Evolutionary conservation across 2,329 filamentous ascomycete genomes (phyloP).

Genomic region (Alternaria incomplexa): DNA sequence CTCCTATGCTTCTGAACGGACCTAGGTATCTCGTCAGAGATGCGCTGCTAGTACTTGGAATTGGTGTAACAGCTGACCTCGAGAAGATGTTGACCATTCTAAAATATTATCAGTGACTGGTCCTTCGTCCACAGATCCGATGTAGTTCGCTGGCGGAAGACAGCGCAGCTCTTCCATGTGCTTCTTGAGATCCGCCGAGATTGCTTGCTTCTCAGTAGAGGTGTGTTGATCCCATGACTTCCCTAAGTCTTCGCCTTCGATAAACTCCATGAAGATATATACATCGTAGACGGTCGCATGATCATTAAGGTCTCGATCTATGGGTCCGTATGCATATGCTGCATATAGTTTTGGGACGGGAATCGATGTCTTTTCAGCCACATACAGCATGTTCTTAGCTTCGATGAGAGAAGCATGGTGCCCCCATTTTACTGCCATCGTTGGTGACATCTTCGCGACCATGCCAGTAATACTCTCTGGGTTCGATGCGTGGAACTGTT

Average conservation of each 20-base stretch:
- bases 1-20: slow-evolving; percentile 20
- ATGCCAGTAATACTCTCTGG: background rate
- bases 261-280: slow-evolving; percentile 27
- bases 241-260: slow-evolving; percentile 20
- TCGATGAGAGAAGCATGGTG: slow-evolving; percentile 26
- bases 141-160: slow-evolving; percentile 19
- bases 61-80: too few relatives aligned
- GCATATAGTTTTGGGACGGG: slow-evolving; percentile 23
- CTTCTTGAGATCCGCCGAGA: slow-evolving; percentile 20
- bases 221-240: slow-evolving; percentile 19
- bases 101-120: slow-evolving; percentile 30
- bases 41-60: too few relatives aligned
- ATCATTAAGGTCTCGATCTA: slow-evolving; percentile 16
- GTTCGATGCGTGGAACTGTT: slow-evolving; percentile 17
- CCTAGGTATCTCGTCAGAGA: too few relatives aligned
- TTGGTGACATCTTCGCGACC: slow-evolving; percentile 17
- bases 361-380: slow-evolving; percentile 25
- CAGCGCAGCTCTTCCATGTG: slow-evolving; percentile 23
- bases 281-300: slow-evolving; percentile 19
- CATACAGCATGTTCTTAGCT: slow-evolving; percentile 21
- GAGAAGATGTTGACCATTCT: slow-evolving; percentile 25
- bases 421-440: slow-evolving; percentile 22
- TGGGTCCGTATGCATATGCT: slow-evolving; percentile 23
- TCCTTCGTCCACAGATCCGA: slow-evolving; percentile 23
- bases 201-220: slow-evolving; percentile 21